Evolutionary conservation across 805 yeast genomes (phyloP).

Genomic region (Candida gorgasii): DNA sequence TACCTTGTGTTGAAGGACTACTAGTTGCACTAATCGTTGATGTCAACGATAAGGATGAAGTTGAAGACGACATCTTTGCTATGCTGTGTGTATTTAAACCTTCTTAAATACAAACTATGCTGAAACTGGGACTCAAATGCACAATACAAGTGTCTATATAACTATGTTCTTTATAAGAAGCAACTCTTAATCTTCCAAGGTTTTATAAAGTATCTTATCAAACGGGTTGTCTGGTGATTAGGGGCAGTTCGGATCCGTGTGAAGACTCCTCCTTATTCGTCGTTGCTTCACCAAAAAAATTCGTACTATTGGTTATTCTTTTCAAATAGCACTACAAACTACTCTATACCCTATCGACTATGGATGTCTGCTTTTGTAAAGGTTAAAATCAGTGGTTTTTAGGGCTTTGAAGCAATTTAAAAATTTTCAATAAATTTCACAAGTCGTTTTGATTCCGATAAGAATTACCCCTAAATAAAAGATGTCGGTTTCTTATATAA

Average conservation of each 20-base stretch:
- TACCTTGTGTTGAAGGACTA: conserved; percentile 1
- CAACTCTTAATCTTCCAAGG: too few relatives aligned
- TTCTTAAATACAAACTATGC: not conserved
- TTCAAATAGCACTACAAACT: too few relatives aligned
- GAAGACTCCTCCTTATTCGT: not conserved
- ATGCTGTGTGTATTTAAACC: not conserved
- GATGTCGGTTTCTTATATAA: conserved; percentile 1
- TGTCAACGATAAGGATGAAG: conserved; percentile 4
- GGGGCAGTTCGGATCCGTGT: not conserved
- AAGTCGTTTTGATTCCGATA: conserved; percentile 4
- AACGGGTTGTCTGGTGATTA: not conserved
- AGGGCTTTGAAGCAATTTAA: conserved; percentile 2
- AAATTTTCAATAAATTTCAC: conserved; percentile 8
- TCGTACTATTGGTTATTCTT: too few relatives aligned
- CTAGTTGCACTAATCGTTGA: conserved; percentile 2
- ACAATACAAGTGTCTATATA: too few relatives aligned
- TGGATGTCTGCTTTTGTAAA: too few relatives aligned
- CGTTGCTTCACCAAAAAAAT: too few relatives aligned
- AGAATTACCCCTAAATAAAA: conserved; percentile 5
- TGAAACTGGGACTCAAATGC: too few relatives aligned
- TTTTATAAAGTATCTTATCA: not conserved
- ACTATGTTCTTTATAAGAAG: too few relatives aligned
- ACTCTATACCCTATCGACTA: too few relatives aligned
- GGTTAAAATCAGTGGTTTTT: not conserved
- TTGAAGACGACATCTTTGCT: conserved; percentile 2